Evolutionary conservation across 1,284 basidiomycete genomes (phyloP).

Genomic region (Moesziomyces aphidis): DNA sequence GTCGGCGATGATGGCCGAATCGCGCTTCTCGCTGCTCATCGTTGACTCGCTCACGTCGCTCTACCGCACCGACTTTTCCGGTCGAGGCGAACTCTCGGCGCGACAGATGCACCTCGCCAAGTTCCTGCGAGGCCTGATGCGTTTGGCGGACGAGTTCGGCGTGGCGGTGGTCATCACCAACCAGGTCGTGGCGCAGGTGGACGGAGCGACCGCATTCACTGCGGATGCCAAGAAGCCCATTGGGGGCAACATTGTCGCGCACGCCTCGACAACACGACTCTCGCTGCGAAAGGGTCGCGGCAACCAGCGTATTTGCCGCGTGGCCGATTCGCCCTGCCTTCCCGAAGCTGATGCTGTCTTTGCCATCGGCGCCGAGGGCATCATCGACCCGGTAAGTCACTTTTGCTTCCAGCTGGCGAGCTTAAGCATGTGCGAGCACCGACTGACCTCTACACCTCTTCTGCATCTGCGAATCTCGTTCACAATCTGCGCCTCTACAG

Average conservation of each 20-base stretch:
- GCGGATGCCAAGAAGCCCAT: slow-evolving; percentile 93
- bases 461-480: not conserved
- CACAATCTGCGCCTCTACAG: no score
- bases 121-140: slow-evolving; percentile 90
- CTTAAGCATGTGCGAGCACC: no score
- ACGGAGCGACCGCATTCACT: slow-evolving; percentile 69
- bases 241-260: slow-evolving; percentile 68
- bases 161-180: slow-evolving; percentile 98
- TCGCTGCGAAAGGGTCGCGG: slow-evolving; percentile 94
- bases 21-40: slow-evolving; percentile 92
- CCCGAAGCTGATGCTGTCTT: slow-evolving; percentile 97
- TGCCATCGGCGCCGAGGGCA: slow-evolving; percentile 76
- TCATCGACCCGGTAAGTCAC: slow-evolving; percentile 64
- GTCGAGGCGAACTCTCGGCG: slow-evolving; percentile 93
- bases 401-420: not conserved
- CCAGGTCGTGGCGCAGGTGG: slow-evolving; percentile 98
- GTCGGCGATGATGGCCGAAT: slow-evolving; percentile 77
- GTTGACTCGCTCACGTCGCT: slow-evolving; percentile 97
- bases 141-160: slow-evolving; percentile 97
- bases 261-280: slow-evolving; percentile 70
- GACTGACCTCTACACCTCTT: not conserved
- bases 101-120: slow-evolving; percentile 97
- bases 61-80: slow-evolving; percentile 95
- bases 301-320: slow-evolving; percentile 92
- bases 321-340: slow-evolving; percentile 96